Evolutionary conservation across 2,329 filamentous ascomycete genomes (phyloP).

Genomic region (Trichoderma atrobrunneum): DNA sequence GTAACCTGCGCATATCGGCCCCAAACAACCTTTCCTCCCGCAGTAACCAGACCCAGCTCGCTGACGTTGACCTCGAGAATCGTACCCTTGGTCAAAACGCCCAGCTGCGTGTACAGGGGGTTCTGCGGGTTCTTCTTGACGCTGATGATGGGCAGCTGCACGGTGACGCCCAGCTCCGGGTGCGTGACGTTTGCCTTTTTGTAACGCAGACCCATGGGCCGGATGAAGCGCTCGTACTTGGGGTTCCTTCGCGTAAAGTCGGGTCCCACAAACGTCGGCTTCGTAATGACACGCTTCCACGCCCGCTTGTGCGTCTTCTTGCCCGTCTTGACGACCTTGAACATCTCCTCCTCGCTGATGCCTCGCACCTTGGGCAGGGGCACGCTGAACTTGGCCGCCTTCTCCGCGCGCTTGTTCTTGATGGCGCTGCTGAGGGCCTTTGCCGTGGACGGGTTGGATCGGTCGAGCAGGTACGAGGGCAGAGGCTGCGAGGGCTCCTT

Average conservation of each 20-base stretch:
- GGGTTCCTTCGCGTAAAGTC: constrained; percentile 89
- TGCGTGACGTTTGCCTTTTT: constrained; percentile 60
- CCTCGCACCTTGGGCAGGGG: constrained; percentile 89
- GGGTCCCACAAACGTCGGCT: constrained; percentile 72
- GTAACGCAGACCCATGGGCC: constrained; percentile 50
- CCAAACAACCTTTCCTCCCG: constrained; percentile 91
- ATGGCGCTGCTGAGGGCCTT: constrained; percentile 80
- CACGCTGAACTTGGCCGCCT: constrained; percentile 89
- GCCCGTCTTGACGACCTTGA: constrained; percentile 92
- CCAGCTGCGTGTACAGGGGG: constrained; percentile 87
- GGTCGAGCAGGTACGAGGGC: constrained; percentile 90
- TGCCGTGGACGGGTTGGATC: constrained; percentile 56
- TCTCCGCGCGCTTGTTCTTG: constrained; percentile 93
- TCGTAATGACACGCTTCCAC: constrained; percentile 68
- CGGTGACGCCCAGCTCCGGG: constrained; percentile 79
- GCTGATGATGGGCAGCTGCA: constrained; percentile 76
- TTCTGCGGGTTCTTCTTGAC: constrained; percentile 72
- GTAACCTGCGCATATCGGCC: constrained; percentile 65
- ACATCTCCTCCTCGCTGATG: constrained; percentile 96
- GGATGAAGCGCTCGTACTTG: constrained; percentile 63
- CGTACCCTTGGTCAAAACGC: constrained; percentile 81
- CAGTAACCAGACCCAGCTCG: constrained; percentile 86
- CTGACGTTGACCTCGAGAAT: constrained; percentile 87
- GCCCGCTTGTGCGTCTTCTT: constrained; percentile 90
- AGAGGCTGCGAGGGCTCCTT: constrained; percentile 79